phyloP scores from a whole-genome alignment of 2,329 filamentous ascomycete genomes.

The Aureobasidium subglaciale region DNA sequence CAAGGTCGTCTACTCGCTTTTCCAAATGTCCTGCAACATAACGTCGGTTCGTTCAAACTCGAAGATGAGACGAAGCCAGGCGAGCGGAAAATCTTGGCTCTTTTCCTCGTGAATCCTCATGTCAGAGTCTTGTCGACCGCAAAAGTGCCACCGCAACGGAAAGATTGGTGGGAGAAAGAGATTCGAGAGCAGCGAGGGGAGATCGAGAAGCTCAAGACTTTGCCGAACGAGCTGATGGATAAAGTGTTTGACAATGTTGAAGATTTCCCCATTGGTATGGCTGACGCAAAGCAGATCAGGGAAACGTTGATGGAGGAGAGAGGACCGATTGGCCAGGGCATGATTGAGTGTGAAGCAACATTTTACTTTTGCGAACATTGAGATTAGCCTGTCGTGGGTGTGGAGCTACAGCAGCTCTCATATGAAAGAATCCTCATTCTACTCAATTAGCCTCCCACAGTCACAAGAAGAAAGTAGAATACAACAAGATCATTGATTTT shows the following conservation, averaged over 20 bases:
- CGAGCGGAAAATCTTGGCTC: slow-evolving; percentile 47
- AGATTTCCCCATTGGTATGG: slow-evolving; percentile 24
- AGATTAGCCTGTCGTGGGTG: too few relatives aligned
- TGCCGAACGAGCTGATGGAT: slow-evolving; percentile 26
- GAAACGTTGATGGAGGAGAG: slow-evolving; percentile 28
- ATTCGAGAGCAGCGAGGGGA: slow-evolving; percentile 7
- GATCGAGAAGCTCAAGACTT: slow-evolving; percentile 15
- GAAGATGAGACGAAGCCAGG: slow-evolving; percentile 44
- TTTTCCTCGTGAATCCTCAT: slow-evolving; percentile 53
- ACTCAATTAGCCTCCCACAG: too few relatives aligned
- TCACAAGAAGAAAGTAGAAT: too few relatives aligned
- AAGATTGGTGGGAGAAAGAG: slow-evolving; percentile 34
- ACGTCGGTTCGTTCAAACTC: slow-evolving; percentile 44
- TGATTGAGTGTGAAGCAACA: slow-evolving; percentile 17
- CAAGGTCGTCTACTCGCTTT: slow-evolving; percentile 47
- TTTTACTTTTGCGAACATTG: slow-evolving; percentile 28
- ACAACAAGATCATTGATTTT: too few relatives aligned
- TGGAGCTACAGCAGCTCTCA: too few relatives aligned
- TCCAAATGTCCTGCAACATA: slow-evolving; percentile 46
- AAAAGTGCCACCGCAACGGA: slow-evolving; percentile 44
- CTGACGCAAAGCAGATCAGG: slow-evolving; percentile 24
- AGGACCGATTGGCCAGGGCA: background rate
- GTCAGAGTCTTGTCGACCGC: slow-evolving; percentile 43
- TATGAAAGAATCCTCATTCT: too few relatives aligned
- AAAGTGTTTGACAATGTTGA: slow-evolving; percentile 22